Evolutionary conservation across 768 basidiomycete genomes (phyloP).

Genomic region (Exsudoporus frostii): DNA sequence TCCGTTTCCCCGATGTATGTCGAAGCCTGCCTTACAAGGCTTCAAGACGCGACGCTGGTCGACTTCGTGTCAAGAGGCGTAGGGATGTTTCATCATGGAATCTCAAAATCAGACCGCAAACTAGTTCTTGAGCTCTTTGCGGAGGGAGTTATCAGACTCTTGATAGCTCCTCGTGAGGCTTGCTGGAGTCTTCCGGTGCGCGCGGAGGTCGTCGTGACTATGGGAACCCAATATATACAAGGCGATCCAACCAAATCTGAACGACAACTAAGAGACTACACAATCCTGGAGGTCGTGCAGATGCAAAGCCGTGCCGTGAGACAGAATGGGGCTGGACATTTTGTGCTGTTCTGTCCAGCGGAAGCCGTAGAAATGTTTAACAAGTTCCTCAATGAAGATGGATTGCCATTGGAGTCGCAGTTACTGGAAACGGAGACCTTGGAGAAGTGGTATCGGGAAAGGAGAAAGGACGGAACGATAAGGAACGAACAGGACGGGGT

Average conservation of each 20-base stretch:
- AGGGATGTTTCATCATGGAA: slow-evolving; percentile 79
- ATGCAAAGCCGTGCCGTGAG: slow-evolving; percentile 90
- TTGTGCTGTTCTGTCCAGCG: slow-evolving; percentile 86
- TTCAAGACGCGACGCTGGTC: slow-evolving; percentile 60
- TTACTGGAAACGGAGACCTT: slow-evolving; percentile 53
- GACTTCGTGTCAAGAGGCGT: slow-evolving; percentile 84
- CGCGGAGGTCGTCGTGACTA: slow-evolving; percentile 77
- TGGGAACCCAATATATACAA: slow-evolving; percentile 87
- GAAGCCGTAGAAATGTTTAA: slow-evolving; percentile 80
- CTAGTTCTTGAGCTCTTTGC: slow-evolving; percentile 79
- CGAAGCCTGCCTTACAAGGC: slow-evolving; percentile 51
- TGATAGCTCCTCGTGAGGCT: slow-evolving; percentile 78
- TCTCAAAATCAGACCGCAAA: slow-evolving; percentile 62
- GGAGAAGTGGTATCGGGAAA: slow-evolving; percentile 44
- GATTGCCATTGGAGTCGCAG: slow-evolving; percentile 84
- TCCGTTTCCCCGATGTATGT: slow-evolving; percentile 50
- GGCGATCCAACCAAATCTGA: slow-evolving; percentile 45
- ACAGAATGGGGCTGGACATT: slow-evolving; percentile 57
- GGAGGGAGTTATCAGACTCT: slow-evolving; percentile 72
- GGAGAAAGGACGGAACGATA: slow-evolving; percentile 38
- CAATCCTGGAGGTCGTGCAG: slow-evolving; percentile 73
- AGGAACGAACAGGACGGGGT: slow-evolving; percentile 63
- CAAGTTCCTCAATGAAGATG: slow-evolving; percentile 77
- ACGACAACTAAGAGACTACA: slow-evolving; percentile 77
- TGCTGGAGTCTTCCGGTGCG: slow-evolving; percentile 90